Base-by-base conservation (phyloP, 176 grass and related monocot genomes). In the Phoenix dactylifera region DNA sequence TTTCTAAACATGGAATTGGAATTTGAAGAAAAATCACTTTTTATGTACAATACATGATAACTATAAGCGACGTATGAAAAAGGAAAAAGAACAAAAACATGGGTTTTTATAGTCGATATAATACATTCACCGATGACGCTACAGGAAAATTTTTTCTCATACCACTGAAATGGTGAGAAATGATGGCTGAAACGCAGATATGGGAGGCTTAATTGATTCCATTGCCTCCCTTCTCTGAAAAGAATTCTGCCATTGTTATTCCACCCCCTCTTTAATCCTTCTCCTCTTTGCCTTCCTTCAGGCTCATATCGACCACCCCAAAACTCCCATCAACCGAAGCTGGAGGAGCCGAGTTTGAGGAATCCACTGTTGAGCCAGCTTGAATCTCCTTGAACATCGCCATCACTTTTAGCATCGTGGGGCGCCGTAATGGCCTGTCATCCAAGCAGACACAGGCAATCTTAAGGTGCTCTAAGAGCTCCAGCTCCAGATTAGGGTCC, bases 341-440 rank as follows among this genome's bases (percentile, higher is more conserved):
- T 1, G 69, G 59, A n/a, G 74, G 51, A 4, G 58, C 60, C 4
- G 80, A 77, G 0, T 81, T 63, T 6, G 66, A 72, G 0, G 92
- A 88, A 58, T 98, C 93, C 6, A 83, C 81, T 2, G 68, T 78
- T 6, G 84, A 89, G 15, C 88, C 88, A 0, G 79, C 82, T 66
- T 98, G 93, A 59, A 92, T 92, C 70, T 92, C 87, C 81, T 98
- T 92, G 73, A 98, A 98, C 93, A 98, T 98, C 49, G 82, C 39
- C 88, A 98, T 92, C 6, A 98, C 87, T 79, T 83, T 92, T n/a
- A 98, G 24, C 87, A 98, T 98, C 1, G 84, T 98, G 6, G 93
- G 93, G 18, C 93, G 73, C 62, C 69, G 77, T 0, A 76, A 64
- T 1, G 81, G 88, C 73, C 76, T 60, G 58, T 98, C 82, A 26